Base-by-base conservation (phyloP, 805 yeast species). In the Candida vaughaniae region DNA sequence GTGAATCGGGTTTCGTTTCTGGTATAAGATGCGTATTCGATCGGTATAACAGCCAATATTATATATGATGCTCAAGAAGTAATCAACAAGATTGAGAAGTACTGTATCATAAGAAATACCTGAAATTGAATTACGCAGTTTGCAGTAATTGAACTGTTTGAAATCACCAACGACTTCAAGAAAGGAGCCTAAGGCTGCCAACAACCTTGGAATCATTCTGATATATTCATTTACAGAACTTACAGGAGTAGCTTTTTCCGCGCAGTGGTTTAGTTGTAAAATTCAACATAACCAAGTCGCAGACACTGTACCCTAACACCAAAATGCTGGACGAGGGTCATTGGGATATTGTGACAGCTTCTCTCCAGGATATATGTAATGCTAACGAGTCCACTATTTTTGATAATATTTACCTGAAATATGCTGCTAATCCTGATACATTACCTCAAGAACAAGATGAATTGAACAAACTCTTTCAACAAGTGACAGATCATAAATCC, bases 261-360 rank as follows among this genome's bases (percentile, higher is more conserved):
- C n/a, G n/a, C n/a, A n/a, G n/a, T n/a, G n/a, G n/a, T n/a, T n/a
- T n/a, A n/a, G n/a, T n/a, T n/a, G n/a, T n/a, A n/a, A n/a, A n/a
- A n/a, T n/a, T n/a, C n/a, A n/a, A n/a, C n/a, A n/a, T n/a, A n/a
- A n/a, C n/a, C n/a, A n/a, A n/a, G n/a, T n/a, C n/a, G n/a, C n/a
- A n/a, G n/a, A n/a, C n/a, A n/a, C 25, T 22, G 25, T 22, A 7
- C 25, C 11, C 25, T 7, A 22, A 22, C 25, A 22, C 14, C 31
- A 28, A 15, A 12, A 31, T 31, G 34, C 27, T 29, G 32, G 38
- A 29, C 15, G 35, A 32, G 12, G 35, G 39, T 7, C 35, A 36
- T 48, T 83, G 91, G 91, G 85, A 80, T 48, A 71, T 75, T 20
- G 80, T 80, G 5, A 64, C 79, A 3, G 71, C 87, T 5, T 78